Base-by-base conservation (phyloP, 225 moss, liverwort and hornwort species). In the Marchantia polymorpha region DNA sequence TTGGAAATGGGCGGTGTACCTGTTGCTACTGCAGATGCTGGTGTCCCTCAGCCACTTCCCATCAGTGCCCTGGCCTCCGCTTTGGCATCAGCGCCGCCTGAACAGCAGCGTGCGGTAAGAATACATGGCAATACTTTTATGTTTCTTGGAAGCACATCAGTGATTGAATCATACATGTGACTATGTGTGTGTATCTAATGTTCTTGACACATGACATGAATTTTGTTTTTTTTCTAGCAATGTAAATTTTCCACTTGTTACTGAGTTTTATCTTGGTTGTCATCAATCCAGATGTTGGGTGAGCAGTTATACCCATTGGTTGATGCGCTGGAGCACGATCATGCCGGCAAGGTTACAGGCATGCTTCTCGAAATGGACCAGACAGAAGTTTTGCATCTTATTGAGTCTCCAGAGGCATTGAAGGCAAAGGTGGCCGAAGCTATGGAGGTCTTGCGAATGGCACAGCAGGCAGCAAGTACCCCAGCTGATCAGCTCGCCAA, bases 361-460 rank as follows among this genome's bases (percentile, higher is more conserved):
- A 96, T 96, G 96, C 90, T 96, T 46, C 88, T 96, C 59, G 96
- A 96, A 88, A 94, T 96, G 96, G 96, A 96, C 67, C 96, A 96
- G 82, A 91, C 96, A 20, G 96, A 96, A 84, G 96, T 96, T 74
- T 81, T 96, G 83, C 96, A 96, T 85, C 92, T 96, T 54, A 96
- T 96, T 58, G 96, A 96, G 83, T 96, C 96, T 55, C 96, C 96
- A 0, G 96, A 94, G 64, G 96, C 96, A 55, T 74, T 94, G 82
- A 91, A 89, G 88, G 90, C 93, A 26, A 96, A 96, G 91, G 96
- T 96, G 31, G 92, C 91, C 0, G 96, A 96, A 76, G 96, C 96
- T 2, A 94, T 96, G 96, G 96, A 96, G 0, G 96, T 96, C 14
- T 85, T 96, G 83, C 91, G 94, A 77, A 89, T 93, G 92, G 96